phyloP scores from a whole-genome alignment of 805 yeast species.

The Priceomyces carsonii region DNA sequence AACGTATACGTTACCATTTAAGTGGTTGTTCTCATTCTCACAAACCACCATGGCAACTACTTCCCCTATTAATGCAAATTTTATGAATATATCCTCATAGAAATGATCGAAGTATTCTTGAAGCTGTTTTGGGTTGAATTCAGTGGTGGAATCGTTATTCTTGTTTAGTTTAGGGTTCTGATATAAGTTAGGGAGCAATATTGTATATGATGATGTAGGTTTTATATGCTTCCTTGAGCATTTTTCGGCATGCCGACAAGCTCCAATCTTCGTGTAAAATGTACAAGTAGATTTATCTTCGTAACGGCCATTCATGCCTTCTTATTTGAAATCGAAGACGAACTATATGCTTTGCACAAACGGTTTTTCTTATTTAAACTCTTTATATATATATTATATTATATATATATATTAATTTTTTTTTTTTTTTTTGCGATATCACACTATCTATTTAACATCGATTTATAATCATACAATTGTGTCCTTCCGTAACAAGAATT shows the following conservation, averaged over 20 bases:
- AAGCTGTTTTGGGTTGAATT: constrained; percentile 34
- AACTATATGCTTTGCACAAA: no score
- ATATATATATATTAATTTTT: no score
- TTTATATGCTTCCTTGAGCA: constrained; percentile 74
- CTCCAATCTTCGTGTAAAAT: constrained; percentile 82
- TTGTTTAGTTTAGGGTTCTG: constrained; percentile 55
- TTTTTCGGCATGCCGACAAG: constrained; percentile 89
- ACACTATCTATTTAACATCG: no score
- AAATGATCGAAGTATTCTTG: constrained; percentile 58
- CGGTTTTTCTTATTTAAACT: no score
- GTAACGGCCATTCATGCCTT: constrained; percentile 5
- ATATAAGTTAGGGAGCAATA: constrained; percentile 64
- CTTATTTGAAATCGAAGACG: no score
- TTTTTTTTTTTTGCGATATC: no score
- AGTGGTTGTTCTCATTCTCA: constrained; percentile 79
- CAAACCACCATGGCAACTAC: constrained; percentile 70
- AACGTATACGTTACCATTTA: constrained; percentile 84
- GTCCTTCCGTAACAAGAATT: no score
- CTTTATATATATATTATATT: no score
- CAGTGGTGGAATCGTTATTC: constrained; percentile 28
- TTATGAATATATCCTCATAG: constrained; percentile 70
- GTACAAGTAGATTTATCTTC: constrained; percentile 34
- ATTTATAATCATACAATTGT: no score
- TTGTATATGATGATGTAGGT: constrained; percentile 65
- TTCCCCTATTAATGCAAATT: constrained; percentile 50